Evolutionary conservation across 805 yeast species (phyloP), one percentile per base, ranked within the genome.

Genomic region (Candida boidinii): DNA sequence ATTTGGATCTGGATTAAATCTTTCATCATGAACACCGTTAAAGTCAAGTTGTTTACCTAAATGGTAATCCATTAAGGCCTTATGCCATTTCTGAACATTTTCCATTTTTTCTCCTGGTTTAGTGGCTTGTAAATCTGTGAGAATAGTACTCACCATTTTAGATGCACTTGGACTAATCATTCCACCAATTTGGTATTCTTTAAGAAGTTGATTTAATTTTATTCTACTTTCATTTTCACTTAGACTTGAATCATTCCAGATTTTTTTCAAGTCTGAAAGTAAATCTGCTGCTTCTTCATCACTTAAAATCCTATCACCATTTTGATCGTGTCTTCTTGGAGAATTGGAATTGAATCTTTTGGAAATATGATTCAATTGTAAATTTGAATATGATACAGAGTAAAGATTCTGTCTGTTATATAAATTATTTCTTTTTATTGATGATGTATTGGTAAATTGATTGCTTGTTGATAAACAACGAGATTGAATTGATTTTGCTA

Each of bases 111-210:
- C 51, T 8, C 57, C 58, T 2, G 59, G 46, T 15, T 36, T 33
- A 9, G 26, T 32, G 5, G 51, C 41, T 13, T 37, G 17, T 32
- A 35, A 30, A 33, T 54, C 58, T 8, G 49, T 48, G 26, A 52
- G 35, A 28, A 54, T 50, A 0, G 41, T 31, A 19, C 49, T 44
- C 22, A 53, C 39, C 36, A 55, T 42, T 28, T 46, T 51, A 7
- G 52, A 40, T 11, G 56, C 51, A 14, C 49, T 42, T 4, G 53
- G 51, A 5, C 55, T 48, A 18, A 49, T 46, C 31, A 54, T 28
- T 5, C 56, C 60, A n/a, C 56, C 56, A 34, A 55, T 52, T 33
- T 52, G 39, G 30, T 48, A 52, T 26, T 48, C 43, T 15, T 46
- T 46, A 27, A 54, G 45, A 23, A 55, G 31, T 26, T 34, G 31